Percentiles rank a stretch among this genome's conserved stretches.
Conservation (phyloP, 2,329 filamentous ascomycete genomes). For the Beauveria pseudobassiana region DNA sequence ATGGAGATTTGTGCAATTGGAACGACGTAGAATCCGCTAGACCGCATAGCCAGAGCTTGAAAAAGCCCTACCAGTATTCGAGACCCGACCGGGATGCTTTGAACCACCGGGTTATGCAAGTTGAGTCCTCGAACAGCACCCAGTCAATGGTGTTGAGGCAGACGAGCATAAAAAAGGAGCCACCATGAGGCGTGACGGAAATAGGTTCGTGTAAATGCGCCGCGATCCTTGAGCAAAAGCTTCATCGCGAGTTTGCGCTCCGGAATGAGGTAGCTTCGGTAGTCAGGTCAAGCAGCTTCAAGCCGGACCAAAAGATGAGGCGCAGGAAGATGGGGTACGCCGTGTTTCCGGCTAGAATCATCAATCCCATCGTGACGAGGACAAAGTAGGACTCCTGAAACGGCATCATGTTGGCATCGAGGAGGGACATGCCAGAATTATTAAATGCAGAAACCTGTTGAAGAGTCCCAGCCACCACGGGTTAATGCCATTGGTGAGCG, state of each 20-base stretch:
- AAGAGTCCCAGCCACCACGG: conserved; percentile 65
- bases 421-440: conserved; percentile 61
- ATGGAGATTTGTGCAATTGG: conserved; percentile 49
- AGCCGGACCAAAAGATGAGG: conserved; percentile 47
- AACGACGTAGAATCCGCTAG: conserved; percentile 60
- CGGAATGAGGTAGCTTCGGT: conserved; percentile 29
- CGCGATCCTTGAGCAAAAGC: conserved; percentile 49
- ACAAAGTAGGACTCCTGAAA: conserved; percentile 48
- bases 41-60: conserved; percentile 53
- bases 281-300: conserved; percentile 31
- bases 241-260: conserved; percentile 41
- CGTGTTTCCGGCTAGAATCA: conserved; percentile 59
- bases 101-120: conserved; percentile 50
- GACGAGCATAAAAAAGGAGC: conserved; percentile 53
- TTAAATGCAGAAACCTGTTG: conserved; percentile 63
- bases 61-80: conserved; percentile 59
- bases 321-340: conserved; percentile 58
- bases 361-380: conserved; percentile 44
- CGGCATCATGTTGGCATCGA: conserved; percentile 58
- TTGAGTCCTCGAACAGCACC: conserved; percentile 60
- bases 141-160: conserved; percentile 56
- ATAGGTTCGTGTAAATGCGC: conserved; percentile 56
- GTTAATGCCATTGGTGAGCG: conserved; percentile 49
- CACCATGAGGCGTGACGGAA: conserved; percentile 59
- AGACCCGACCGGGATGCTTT: conserved; percentile 41